A percentile compares a stretch with the other conserved stretches of the same genome.
phyloP scores from a whole-genome alignment of 2,329 filamentous ascomycete species.

The Blastomyces silverae region DNA sequence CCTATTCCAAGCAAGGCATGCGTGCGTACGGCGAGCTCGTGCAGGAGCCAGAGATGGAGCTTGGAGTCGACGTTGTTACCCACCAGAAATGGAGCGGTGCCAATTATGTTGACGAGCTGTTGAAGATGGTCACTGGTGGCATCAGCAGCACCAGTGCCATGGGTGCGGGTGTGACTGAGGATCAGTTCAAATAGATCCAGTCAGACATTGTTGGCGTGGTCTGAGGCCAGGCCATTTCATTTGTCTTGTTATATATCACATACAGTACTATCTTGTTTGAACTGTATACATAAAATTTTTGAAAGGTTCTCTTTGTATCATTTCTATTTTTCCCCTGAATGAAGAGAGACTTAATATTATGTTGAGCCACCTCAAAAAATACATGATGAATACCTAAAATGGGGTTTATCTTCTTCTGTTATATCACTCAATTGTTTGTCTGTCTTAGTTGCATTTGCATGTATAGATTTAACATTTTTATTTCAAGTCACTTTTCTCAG shows the following conservation, averaged over 20 bases:
- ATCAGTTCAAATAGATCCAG: slow-evolving; percentile 67
- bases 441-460: not conserved
- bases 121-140: slow-evolving; percentile 96
- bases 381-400: not conserved
- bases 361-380: not conserved
- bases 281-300: slow-evolving; percentile 7
- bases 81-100: slow-evolving; percentile 99
- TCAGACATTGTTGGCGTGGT: not conserved
- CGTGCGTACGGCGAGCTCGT: slow-evolving; percentile 94
- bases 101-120: slow-evolving; percentile 85
- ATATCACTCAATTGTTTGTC: not conserved
- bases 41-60: slow-evolving; percentile 94
- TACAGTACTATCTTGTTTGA: not conserved
- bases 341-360: not conserved
- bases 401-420: not conserved
- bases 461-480: too few relatives aligned
- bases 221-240: not conserved
- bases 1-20: slow-evolving; percentile 79
- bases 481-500: not conserved
- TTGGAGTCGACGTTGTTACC: slow-evolving; percentile 86
- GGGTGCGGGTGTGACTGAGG: slow-evolving; percentile 96
- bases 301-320: not conserved
- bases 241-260: not conserved
- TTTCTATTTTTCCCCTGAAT: not conserved
- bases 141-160: slow-evolving; percentile 89